Conservation (phyloP, 148 eudicot species). For the Heliosperma pusillum region DNA sequence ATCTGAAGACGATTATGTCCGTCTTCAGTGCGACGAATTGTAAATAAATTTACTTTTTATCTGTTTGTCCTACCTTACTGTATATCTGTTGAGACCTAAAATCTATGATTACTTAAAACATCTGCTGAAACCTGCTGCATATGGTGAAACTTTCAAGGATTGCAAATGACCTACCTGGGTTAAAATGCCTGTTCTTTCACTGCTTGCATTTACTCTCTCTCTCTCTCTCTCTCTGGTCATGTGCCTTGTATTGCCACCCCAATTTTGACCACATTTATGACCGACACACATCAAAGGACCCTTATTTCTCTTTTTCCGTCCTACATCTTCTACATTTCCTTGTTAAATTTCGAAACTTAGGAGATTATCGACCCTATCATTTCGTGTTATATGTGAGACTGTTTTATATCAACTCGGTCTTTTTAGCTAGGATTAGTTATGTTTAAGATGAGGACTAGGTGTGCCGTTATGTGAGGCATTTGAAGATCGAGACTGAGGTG, state of each 20-base stretch:
- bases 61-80: neutral
- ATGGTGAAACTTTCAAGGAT: neutral
- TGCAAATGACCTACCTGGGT: constrained; percentile 12
- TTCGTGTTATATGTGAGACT: no score
- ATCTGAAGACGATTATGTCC: no score
- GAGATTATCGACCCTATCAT: no score
- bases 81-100: neutral
- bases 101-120: neutral
- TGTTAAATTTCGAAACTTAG: no score
- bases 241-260: neutral
- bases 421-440: no score
- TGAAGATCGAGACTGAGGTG: no score
- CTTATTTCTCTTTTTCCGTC: neutral
- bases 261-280: constrained; percentile 25
- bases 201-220: constrained; percentile 8
- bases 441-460: no score
- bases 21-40: no score
- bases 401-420: no score
- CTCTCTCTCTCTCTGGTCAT: no score
- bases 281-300: neutral
- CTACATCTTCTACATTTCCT: neutral
- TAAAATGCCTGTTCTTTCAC: neutral
- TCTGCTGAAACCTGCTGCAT: neutral
- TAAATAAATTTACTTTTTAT: no score
- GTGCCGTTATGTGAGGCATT: no score